Evolutionary conservation across 2,329 filamentous ascomycete genomes (phyloP).

Genomic region (Fonsecaea pugnacius): DNA sequence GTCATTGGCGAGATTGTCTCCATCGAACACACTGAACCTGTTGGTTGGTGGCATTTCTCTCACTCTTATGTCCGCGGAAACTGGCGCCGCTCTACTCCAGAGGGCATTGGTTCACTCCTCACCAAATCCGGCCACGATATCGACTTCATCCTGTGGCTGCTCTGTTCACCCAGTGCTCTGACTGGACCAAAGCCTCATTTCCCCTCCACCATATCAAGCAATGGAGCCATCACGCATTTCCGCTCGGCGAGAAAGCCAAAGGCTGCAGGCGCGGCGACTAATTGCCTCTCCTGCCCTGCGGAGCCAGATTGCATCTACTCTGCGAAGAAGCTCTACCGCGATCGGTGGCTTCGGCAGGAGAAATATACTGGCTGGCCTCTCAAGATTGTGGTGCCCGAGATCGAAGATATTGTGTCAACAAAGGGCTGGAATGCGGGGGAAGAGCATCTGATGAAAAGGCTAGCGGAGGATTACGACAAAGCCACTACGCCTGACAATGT

Average conservation of each 20-base stretch:
- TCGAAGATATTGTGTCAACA: slow-evolving; percentile 70
- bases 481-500: slow-evolving; percentile 57
- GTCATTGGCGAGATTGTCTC: slow-evolving; percentile 84
- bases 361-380: slow-evolving; percentile 76
- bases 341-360: slow-evolving; percentile 67
- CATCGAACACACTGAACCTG: slow-evolving; percentile 88
- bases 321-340: slow-evolving; percentile 79
- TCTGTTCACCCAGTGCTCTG: slow-evolving; percentile 70
- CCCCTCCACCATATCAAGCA: slow-evolving; percentile 74
- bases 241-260: slow-evolving; percentile 74
- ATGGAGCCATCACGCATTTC: slow-evolving; percentile 79
- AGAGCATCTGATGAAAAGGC: slow-evolving; percentile 53
- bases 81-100: slow-evolving; percentile 78
- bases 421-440: slow-evolving; percentile 56
- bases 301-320: slow-evolving; percentile 82
- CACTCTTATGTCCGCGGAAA: slow-evolving; percentile 91
- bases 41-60: slow-evolving; percentile 95
- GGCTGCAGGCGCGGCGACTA: slow-evolving; percentile 75
- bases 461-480: slow-evolving; percentile 62
- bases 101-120: slow-evolving; percentile 77
- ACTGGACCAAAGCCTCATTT: slow-evolving; percentile 64
- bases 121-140: slow-evolving; percentile 98
- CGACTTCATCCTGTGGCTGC: slow-evolving; percentile 87
- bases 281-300: slow-evolving; percentile 79
- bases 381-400: slow-evolving; percentile 86